Percentiles rank a stretch among this genome's conserved stretches.
phyloP scores from a whole-genome alignment of 805 yeast genomes.

The Yarrowia sp. region DNA sequence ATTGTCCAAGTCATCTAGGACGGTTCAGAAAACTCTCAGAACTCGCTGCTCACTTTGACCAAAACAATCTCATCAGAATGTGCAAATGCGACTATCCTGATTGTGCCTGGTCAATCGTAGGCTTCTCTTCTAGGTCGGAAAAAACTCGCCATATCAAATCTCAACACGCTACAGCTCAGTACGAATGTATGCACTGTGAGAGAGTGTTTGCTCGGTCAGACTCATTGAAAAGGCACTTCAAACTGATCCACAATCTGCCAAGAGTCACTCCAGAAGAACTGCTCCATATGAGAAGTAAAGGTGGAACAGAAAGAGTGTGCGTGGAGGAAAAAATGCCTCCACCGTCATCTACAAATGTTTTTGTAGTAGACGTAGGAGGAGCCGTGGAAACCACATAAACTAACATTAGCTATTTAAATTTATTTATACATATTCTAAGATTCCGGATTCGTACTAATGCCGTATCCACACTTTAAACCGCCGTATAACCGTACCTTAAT shows the following conservation, averaged over 20 bases:
- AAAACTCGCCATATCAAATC: constrained; percentile 22
- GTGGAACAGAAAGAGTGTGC: not conserved
- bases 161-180: not conserved
- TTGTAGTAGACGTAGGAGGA: not conserved
- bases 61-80: constrained; percentile 8
- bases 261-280: not conserved
- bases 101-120: constrained; percentile 25
- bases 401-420: constrained; percentile 1
- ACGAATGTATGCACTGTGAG: not conserved
- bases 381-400: not conserved
- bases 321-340: not conserved
- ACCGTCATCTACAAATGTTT: not conserved
- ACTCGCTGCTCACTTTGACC: constrained; percentile 24
- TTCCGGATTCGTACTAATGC: too few relatives aligned
- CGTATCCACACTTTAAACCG: too few relatives aligned
- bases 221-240: constrained; percentile 20
- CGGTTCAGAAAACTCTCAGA: constrained; percentile 2
- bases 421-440: too few relatives aligned
- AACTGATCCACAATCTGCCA: constrained; percentile 9
- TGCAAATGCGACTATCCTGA: constrained; percentile 13
- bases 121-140: constrained; percentile 19
- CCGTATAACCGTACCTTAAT: too few relatives aligned
- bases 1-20: constrained; percentile 2
- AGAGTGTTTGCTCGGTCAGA: constrained; percentile 13
- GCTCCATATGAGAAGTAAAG: not conserved